Base-by-base conservation (phyloP, 345 rosid genomes). In the Ceriops tagal region DNA sequence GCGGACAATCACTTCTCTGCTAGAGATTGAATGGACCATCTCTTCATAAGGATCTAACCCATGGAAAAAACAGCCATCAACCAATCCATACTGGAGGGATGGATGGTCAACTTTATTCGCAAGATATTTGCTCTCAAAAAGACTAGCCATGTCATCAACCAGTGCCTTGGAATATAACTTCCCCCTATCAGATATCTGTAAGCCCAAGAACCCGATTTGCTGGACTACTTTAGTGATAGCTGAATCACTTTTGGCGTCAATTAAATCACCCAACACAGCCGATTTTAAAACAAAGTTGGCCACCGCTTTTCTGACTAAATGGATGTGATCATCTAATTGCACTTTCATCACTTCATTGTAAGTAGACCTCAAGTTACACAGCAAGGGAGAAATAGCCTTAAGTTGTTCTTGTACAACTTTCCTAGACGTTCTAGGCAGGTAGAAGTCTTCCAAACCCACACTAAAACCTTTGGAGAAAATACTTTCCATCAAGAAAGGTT, bases 11-110 rank as follows among this genome's bases (percentile, higher is more conserved):
- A 90, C 91, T 81, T 95, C 97, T 69, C 98, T 82, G 9, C 89
- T 76, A 9, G 87, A 85, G 32, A 89, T 85, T 26, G 99, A 90
- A 86, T 95, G 97, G 69, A 83, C 87, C 79, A 95, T 82, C 83
- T 83, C 92, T 78, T 92, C 99, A 73, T 87, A 95, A 1, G 97
- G 93, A 83, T 95, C 98, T 76, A 95, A 76, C 39, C 98, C 99
- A 65, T 80, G 86, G 65, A 92, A 83, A 69, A 92, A 95, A 74
- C 96, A 87, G 66, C 90, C 71, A 70, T 81, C 80, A 58, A 95
- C 78, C 27, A 95, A 71, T 49, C 99, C 99, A 69, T 84, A 83
- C 39, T 87, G 83, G 18, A 89, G 92, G 72, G 96, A 83, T 34
- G 92, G 85, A 77, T 87, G 86, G 64, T 81, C 73, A 37, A 35